These are phyloP conservation scores for Hymenoscyphus occultus DNA, from an alignment of 2,329 filamentous ascomycete species.

Conservation along the genomic window DNA sequence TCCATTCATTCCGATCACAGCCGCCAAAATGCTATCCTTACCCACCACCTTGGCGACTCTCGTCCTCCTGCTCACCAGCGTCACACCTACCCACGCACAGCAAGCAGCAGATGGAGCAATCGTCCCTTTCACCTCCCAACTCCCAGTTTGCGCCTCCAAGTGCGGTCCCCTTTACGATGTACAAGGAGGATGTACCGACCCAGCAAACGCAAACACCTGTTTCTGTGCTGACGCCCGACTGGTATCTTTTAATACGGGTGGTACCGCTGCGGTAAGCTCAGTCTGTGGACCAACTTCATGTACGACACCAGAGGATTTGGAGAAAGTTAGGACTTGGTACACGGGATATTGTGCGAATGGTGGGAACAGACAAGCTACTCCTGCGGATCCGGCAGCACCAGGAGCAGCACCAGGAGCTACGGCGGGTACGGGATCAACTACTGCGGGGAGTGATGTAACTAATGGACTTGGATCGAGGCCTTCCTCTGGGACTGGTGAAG, in stretches of 20 bases:
- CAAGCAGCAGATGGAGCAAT: conserved; percentile 38
- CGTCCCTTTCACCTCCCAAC: conserved; percentile 52
- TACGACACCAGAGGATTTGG: conserved; percentile 44
- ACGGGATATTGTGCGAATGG: conserved; percentile 66
- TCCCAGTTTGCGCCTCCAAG: conserved; percentile 59
- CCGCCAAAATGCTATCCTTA: conserved; percentile 12
- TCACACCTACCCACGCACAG: conserved; percentile 6
- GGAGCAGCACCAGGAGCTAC: conserved; percentile 29
- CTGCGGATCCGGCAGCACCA: not conserved
- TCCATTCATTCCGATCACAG: not conserved
- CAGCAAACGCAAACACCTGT: conserved; percentile 54
- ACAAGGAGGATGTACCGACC: conserved; percentile 68
- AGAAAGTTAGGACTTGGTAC: conserved; percentile 68
- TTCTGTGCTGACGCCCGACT: conserved; percentile 68
- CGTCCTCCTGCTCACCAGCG: conserved; percentile 7
- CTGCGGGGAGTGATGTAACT: conserved; percentile 12
- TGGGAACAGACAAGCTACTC: conserved; percentile 40
- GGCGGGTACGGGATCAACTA: conserved; percentile 15
- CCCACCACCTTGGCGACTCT: conserved; percentile 1
- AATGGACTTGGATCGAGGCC: not conserved
- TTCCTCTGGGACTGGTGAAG: not conserved
- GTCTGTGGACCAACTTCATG: conserved; percentile 61
- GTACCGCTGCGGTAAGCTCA: conserved; percentile 54
- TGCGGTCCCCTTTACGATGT: conserved; percentile 66
- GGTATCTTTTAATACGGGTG: conserved; percentile 50